Evolutionary conservation across 371 early-diverging fungal genomes (phyloP).

Genomic region (Polyrhizophydium stewartii): DNA sequence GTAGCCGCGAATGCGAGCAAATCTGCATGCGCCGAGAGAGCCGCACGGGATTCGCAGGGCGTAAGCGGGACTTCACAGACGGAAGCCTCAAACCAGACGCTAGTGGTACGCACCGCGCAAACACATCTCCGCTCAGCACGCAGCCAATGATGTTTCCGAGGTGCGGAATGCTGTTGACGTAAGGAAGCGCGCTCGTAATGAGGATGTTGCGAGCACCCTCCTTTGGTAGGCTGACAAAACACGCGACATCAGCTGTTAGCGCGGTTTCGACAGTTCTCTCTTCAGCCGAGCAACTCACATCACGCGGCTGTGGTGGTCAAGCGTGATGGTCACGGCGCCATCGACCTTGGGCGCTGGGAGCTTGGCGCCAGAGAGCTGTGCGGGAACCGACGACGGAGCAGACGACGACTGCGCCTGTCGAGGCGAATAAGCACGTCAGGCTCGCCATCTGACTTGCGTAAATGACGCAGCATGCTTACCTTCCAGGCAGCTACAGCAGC

Average conservation of each 20-base stretch:
- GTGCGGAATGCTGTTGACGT: conserved; percentile 99
- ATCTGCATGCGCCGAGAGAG: conserved; percentile 43
- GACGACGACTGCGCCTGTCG: too few species aligned
- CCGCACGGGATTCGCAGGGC: too few species aligned
- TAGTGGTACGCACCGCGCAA: conserved; percentile 63
- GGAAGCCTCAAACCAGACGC: background rate
- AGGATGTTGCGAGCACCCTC: conserved; percentile 72
- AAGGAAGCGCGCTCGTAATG: conserved; percentile 98
- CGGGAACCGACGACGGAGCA: too few species aligned
- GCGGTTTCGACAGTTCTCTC: background rate
- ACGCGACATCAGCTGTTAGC: background rate
- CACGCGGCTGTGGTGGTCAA: conserved; percentile 28
- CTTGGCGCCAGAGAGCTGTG: background rate
- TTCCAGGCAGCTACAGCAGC: background rate
- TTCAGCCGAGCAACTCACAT: conserved; percentile 8
- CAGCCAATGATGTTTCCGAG: conserved; percentile 99
- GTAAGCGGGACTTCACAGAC: too few species aligned
- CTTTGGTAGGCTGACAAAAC: conserved; percentile 30
- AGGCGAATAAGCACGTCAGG: too few species aligned
- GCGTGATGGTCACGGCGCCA: conserved; percentile 17
- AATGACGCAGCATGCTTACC: conserved; percentile 1
- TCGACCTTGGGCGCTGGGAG: conserved; percentile 8
- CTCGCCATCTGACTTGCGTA: background rate
- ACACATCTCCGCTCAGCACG: conserved; percentile 98
- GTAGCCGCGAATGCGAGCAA: conserved; percentile 85